phyloP scores from a whole-genome alignment of 2,329 filamentous ascomycete species.

The Fusarium hostae region DNA sequence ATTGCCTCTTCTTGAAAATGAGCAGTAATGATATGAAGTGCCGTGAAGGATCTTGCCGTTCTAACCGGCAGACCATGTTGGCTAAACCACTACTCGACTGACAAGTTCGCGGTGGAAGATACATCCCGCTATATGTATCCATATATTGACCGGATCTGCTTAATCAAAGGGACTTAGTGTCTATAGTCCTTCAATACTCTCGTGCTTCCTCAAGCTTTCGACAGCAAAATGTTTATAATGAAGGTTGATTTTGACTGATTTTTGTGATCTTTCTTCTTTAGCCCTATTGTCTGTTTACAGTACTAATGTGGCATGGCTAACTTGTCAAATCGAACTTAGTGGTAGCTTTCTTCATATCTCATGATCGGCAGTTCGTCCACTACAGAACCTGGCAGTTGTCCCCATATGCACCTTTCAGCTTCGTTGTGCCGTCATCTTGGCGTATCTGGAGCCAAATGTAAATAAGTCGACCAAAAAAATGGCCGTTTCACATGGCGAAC shows the following conservation, averaged over 20 bases:
- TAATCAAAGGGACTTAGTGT: not conserved
- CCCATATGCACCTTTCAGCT: not conserved
- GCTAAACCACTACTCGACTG: not conserved
- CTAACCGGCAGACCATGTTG: too few relatives aligned
- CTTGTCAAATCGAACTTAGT: not conserved
- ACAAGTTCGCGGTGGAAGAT: not conserved
- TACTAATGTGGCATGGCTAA: too few relatives aligned
- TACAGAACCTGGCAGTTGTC: too few relatives aligned
- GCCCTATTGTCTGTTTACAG: too few relatives aligned
- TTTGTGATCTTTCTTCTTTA: too few relatives aligned
- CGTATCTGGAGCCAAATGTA: not conserved
- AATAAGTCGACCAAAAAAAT: accelerated
- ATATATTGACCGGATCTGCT: not conserved
- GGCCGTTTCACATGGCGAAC: not conserved
- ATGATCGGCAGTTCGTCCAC: too few relatives aligned
- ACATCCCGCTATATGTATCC: not conserved
- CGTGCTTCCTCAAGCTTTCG: not conserved
- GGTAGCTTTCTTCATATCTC: not conserved
- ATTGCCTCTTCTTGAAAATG: not conserved
- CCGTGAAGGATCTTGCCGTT: not conserved
- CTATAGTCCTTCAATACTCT: not conserved
- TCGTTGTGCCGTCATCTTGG: too few relatives aligned
- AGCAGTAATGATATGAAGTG: not conserved
- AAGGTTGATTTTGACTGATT: not conserved
- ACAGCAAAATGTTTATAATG: not conserved